These are phyloP conservation scores for Aureobasidium sp. DNA, from an alignment of 2,329 filamentous ascomycete species.

Conservation along the genomic window DNA sequence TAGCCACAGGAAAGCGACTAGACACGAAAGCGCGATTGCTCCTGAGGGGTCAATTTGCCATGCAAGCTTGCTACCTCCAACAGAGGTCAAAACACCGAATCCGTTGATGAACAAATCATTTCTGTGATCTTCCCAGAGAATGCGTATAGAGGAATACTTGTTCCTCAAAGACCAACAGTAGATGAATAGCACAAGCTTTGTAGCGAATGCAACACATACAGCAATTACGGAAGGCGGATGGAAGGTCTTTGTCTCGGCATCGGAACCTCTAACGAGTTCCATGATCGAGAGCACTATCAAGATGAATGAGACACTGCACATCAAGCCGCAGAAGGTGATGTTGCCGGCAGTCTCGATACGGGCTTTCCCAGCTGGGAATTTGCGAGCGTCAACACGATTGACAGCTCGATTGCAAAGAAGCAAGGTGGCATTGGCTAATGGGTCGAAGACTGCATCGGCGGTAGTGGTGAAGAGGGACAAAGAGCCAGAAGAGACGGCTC, in stretches of 20 bases:
- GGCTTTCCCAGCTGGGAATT: conserved; percentile 87
- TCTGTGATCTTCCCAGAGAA: conserved; percentile 93
- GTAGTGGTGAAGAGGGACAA: conserved; percentile 95
- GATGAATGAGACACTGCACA: conserved; percentile 86
- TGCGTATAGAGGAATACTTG: conserved; percentile 84
- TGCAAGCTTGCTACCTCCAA: conserved; percentile 75
- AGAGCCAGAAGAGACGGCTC: conserved; percentile 78
- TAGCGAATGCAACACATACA: conserved; percentile 73
- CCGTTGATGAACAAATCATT: conserved; percentile 95
- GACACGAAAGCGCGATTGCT: conserved; percentile 70
- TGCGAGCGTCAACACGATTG: conserved; percentile 72
- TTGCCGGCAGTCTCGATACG: conserved; percentile 94
- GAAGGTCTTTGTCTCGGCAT: conserved; percentile 47
- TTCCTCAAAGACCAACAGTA: conserved; percentile 91
- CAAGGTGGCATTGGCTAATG: conserved; percentile 77
- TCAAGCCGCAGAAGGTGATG: conserved; percentile 92
- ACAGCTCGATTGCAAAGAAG: conserved; percentile 85
- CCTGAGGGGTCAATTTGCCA: conserved; percentile 97
- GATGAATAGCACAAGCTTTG: conserved; percentile 75
- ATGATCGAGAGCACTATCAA: conserved; percentile 81
- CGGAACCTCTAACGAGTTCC: conserved; percentile 53
- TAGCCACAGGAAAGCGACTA: conserved; percentile 77
- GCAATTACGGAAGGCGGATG: conserved; percentile 78
- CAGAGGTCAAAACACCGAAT: conserved; percentile 73
- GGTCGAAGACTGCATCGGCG: conserved; percentile 93